Conservation (phyloP, 2,329 filamentous ascomycete species). For the Davidsoniella neocaledoniae region DNA sequence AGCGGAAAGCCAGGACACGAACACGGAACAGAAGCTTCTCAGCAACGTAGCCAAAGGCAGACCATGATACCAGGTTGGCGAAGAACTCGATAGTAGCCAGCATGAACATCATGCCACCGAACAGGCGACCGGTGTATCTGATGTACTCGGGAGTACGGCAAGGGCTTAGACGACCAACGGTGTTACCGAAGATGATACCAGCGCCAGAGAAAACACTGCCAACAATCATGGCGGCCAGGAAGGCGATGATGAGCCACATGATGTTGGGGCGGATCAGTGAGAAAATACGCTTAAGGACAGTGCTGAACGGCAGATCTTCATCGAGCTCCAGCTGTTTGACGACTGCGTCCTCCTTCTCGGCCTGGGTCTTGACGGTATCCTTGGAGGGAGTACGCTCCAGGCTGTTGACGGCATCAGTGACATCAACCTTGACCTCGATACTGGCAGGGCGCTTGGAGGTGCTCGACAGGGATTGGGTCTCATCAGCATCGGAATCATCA, state of each 20-base stretch:
- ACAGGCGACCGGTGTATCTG: slow-evolving; percentile 26
- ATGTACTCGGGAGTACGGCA: slow-evolving; percentile 26
- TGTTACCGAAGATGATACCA: slow-evolving; percentile 32
- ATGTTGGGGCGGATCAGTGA: slow-evolving; percentile 24
- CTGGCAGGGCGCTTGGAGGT: slow-evolving; percentile 18
- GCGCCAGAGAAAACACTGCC: slow-evolving; percentile 36
- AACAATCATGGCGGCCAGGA: slow-evolving; percentile 33
- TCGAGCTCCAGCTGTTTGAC: slow-evolving; percentile 23
- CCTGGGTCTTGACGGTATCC: slow-evolving; percentile 19
- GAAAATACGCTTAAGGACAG: slow-evolving; percentile 23
- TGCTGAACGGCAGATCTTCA: slow-evolving; percentile 23
- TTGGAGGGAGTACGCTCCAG: slow-evolving; percentile 24
- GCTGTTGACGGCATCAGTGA: slow-evolving; percentile 21
- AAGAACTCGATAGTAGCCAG: slow-evolving; percentile 30
- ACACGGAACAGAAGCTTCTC: slow-evolving; percentile 49
- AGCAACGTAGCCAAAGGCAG: slow-evolving; percentile 31
- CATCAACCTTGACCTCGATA: slow-evolving; percentile 21
- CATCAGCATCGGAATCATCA: slow-evolving; percentile 16
- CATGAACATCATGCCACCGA: slow-evolving; percentile 39
- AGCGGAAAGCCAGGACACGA: slow-evolving; percentile 45
- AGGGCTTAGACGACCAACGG: slow-evolving; percentile 28
- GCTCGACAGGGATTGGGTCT: slow-evolving; percentile 19
- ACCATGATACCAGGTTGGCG: slow-evolving; percentile 39
- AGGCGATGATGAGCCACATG: slow-evolving; percentile 23
- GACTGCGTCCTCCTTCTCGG: slow-evolving; percentile 19